Evolutionary conservation across 805 yeast genomes (phyloP).

Genomic region (Teunomyces funiuensis): DNA sequence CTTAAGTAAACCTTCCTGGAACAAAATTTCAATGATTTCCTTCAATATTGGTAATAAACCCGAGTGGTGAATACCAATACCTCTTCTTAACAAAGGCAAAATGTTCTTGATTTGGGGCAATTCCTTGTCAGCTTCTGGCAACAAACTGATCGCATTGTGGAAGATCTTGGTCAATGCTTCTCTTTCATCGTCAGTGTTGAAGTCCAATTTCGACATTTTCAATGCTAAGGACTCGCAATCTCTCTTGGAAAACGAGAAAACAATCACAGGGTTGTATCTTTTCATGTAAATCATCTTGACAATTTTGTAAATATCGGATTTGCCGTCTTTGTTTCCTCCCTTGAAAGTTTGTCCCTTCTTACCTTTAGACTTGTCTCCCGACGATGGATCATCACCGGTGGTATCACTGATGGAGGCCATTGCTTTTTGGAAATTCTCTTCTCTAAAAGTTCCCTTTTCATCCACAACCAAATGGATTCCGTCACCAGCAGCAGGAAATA

Average conservation of each 20-base stretch:
- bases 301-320: constrained; percentile 90
- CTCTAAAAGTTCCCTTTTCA: constrained; percentile 93
- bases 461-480: constrained; percentile 98
- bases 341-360: constrained; percentile 80
- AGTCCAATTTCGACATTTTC: constrained; percentile 93
- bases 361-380: constrained; percentile 58
- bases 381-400: constrained; percentile 79
- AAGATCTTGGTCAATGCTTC: constrained; percentile 87
- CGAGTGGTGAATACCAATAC: constrained; percentile 98
- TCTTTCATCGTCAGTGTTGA: constrained; percentile 91
- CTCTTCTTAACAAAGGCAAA: constrained; percentile 84
- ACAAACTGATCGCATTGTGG: constrained; percentile 80
- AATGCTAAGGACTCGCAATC: constrained; percentile 94
- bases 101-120: constrained; percentile 93
- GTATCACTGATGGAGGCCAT: constrained; percentile 89
- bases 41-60: constrained; percentile 91
- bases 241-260: constrained; percentile 94
- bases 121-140: constrained; percentile 89
- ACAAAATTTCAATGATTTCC: constrained; percentile 92
- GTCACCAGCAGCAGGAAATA: constrained; percentile 98
- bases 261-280: constrained; percentile 96
- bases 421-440: constrained; percentile 97
- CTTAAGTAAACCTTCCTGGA: constrained; percentile 94
- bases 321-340: constrained; percentile 77
- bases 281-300: constrained; percentile 98